These are phyloP conservation scores for Paramyrothecium roridum DNA, from an alignment of 2,329 filamentous ascomycete genomes.

Conservation along the genomic window DNA sequence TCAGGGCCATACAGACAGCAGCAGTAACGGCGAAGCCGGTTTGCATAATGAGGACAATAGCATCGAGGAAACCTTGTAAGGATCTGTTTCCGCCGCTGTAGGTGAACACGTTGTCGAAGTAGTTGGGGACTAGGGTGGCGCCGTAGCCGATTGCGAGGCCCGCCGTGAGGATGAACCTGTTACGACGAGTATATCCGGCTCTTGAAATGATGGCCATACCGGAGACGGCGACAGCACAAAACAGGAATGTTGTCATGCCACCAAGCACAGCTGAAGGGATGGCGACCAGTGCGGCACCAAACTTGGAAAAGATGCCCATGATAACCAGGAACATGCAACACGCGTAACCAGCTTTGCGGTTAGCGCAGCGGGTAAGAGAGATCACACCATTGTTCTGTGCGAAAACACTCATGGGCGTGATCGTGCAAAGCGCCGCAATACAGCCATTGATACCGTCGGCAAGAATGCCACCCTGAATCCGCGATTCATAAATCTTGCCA, in stretches of 20 bases:
- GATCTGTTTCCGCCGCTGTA: constrained; percentile 66
- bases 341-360: constrained; percentile 75
- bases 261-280: constrained; percentile 67
- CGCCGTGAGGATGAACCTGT: constrained; percentile 77
- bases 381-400: constrained; percentile 87
- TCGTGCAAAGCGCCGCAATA: constrained; percentile 72
- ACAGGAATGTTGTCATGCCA: constrained; percentile 79
- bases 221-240: constrained; percentile 71
- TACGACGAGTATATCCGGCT: constrained; percentile 73
- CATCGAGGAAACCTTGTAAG: constrained; percentile 71
- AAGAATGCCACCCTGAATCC: constrained; percentile 75
- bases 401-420: constrained; percentile 76
- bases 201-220: constrained; percentile 74
- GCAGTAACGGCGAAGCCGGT: constrained; percentile 75
- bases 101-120: constrained; percentile 70
- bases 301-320: constrained; percentile 82
- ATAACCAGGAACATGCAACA: constrained; percentile 74
- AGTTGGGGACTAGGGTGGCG: constrained; percentile 63
- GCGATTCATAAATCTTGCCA: constrained; percentile 68
- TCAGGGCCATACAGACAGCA: constrained; percentile 69
- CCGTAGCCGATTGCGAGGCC: constrained; percentile 71
- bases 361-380: constrained; percentile 76
- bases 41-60: constrained; percentile 69
- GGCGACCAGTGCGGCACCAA: constrained; percentile 73
- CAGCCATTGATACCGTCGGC: constrained; percentile 76